Evolutionary conservation across 768 basidiomycete genomes (phyloP), one percentile per base, ranked within the genome.

Genomic region (Tricholoma hemisulphureum): DNA sequence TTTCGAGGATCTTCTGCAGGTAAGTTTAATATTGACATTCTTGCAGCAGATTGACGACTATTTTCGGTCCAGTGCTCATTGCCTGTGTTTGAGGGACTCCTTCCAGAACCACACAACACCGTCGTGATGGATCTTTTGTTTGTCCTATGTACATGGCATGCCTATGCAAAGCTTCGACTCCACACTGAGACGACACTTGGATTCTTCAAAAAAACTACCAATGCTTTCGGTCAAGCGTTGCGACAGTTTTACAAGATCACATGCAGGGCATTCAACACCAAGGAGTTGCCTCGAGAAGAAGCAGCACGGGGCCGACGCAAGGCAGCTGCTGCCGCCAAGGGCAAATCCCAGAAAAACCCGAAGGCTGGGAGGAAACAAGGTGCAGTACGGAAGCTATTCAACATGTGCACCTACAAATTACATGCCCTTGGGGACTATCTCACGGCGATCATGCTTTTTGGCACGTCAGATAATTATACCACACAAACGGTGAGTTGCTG

Each of bases 1-100:
- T 53, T 75, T 67, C 28, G 65, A 73, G 41, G 68, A 75, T 18
- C 48, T 73, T 0, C 56, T 75, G 0, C 72, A 75, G 64, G 74
- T 62, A 56, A 20, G 7, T 28, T 20, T 41, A 18, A 41, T 41
- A 20, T 20, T 20, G 39, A 20, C 8, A 14, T 39, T 41, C 39
- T 20, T 20, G 18, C 7, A 20, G 39, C 39, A 18, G 0, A 16
- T 18, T n/a, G 20, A 48, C 43, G 34, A 24, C 55, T n/a, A 59
- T n/a, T 51, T 46, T 23, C 13, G 41, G 16, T 26, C 9, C 32
- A 63, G 59, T 58, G 49, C 35, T 53, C 58, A n/a, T 39, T 61
- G 6, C 60, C 57, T 0, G 58, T 61, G 7, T 58, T 63, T 35
- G 60, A 63, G 39, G 18, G 20, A 41, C 63, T 77, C 0, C 61